phyloP scores from a whole-genome alignment of 2,329 filamentous ascomycete species.

The Neonectria hederae region DNA sequence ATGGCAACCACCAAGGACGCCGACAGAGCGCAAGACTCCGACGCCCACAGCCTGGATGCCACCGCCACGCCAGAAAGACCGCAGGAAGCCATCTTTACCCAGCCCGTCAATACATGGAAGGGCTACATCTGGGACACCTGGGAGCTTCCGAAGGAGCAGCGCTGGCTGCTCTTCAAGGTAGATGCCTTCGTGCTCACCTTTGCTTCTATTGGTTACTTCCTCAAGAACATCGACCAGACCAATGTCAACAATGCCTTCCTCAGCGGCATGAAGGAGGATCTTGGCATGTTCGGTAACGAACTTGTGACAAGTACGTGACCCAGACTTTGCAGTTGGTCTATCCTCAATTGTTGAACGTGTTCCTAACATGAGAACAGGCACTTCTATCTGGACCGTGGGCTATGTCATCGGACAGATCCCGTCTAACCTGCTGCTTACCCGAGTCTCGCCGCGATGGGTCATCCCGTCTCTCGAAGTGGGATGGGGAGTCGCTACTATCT shows the following conservation, averaged over 20 bases:
- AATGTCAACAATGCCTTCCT: constrained; percentile 52
- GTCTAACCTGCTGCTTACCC: constrained; percentile 26
- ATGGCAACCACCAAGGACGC: not conserved
- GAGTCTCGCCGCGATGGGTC: constrained; percentile 30
- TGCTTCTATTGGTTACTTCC: constrained; percentile 47
- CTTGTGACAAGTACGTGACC: constrained; percentile 34
- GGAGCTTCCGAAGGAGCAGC: constrained; percentile 46
- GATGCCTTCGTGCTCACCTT: constrained; percentile 49
- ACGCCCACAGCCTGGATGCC: constrained; percentile 6
- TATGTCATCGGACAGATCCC: constrained; percentile 33
- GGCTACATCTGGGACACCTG: constrained; percentile 51
- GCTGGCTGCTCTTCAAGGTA: constrained; percentile 47
- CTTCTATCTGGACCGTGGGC: constrained; percentile 29
- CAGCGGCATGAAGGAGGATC: constrained; percentile 37
- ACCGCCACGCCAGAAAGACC: constrained; percentile 3
- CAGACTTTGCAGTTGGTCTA: not conserved
- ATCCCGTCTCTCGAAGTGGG: constrained; percentile 30
- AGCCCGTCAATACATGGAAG: constrained; percentile 43
- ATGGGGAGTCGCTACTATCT: constrained; percentile 30
- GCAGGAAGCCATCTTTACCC: constrained; percentile 7
- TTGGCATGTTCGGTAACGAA: constrained; percentile 32
- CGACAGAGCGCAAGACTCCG: not conserved
- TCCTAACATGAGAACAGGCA: constrained; percentile 1
- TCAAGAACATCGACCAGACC: constrained; percentile 51
- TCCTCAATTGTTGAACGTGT: no score